These are phyloP conservation scores for Colletotrichum shisoi DNA, from an alignment of 2,329 filamentous ascomycete genomes.

Conservation along the genomic window DNA sequence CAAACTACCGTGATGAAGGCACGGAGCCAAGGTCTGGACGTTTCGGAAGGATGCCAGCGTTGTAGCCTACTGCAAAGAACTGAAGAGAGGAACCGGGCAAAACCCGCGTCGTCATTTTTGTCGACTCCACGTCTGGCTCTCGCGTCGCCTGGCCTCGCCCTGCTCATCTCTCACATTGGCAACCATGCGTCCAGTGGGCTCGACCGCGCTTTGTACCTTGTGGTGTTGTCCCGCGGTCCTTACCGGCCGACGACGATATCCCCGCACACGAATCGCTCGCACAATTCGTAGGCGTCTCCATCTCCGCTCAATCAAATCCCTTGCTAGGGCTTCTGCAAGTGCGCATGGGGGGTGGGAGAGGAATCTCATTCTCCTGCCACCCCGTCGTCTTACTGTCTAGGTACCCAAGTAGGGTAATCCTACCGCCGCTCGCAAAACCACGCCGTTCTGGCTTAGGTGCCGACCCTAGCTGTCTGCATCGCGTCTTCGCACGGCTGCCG, in stretches of 20 bases:
- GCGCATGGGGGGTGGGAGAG: neutral
- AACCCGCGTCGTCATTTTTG: neutral
- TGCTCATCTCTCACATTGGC: conserved; percentile 30
- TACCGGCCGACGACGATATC: neutral
- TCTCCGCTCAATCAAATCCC: conserved; percentile 17
- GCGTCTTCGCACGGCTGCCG: conserved; percentile 1
- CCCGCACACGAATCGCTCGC: conserved; percentile 19
- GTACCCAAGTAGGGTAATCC: too few relatives aligned
- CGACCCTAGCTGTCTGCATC: conserved; percentile 8
- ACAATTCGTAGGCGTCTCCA: conserved; percentile 8
- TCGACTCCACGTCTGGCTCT: conserved; percentile 4
- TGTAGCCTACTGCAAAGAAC: neutral
- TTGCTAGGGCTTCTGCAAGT: conserved; percentile 4
- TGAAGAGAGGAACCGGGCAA: neutral
- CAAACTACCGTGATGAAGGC: neutral
- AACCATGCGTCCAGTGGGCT: conserved; percentile 10
- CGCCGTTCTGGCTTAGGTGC: conserved; percentile 6
- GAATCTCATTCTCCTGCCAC: conserved; percentile 20
- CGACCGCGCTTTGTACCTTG: conserved; percentile 13
- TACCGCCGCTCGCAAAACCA: neutral
- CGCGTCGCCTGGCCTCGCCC: conserved; percentile 5
- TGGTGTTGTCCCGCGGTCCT: too few relatives aligned
- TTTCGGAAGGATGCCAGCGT: neutral
- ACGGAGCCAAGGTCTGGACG: neutral
- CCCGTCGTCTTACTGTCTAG: neutral